Evolutionary conservation across 2,329 filamentous ascomycete genomes (phyloP).

Genomic region (Colletotrichum tamarilloi): DNA sequence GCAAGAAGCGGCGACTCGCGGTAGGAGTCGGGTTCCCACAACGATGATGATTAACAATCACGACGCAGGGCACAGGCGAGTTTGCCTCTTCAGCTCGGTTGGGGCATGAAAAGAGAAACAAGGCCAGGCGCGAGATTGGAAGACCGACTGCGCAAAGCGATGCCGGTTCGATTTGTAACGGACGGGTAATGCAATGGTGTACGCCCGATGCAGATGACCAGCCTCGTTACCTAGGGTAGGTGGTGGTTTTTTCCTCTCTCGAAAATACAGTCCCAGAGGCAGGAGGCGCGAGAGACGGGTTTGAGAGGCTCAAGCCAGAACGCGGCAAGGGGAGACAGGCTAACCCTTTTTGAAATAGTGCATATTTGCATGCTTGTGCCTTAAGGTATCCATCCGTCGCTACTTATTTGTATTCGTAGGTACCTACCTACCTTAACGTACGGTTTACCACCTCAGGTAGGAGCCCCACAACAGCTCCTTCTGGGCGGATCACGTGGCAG

Average conservation of each 20-base stretch:
- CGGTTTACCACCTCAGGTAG: neutral
- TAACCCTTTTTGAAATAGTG: neutral
- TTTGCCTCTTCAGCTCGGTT: slow-evolving; percentile 28
- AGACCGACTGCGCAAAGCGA: neutral
- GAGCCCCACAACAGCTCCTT: slow-evolving; percentile 4
- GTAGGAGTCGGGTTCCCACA: slow-evolving; percentile 19
- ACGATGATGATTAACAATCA: slow-evolving; percentile 26
- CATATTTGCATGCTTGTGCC: neutral
- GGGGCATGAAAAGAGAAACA: slow-evolving; percentile 12
- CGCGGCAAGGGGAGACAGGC: neutral
- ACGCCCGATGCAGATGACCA: neutral
- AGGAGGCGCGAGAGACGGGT: neutral
- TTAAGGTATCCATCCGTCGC: neutral
- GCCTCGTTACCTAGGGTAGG: neutral
- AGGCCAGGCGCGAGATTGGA: neutral
- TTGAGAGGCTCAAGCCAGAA: slow-evolving; percentile 10
- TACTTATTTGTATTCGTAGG: no score
- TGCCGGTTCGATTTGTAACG: neutral
- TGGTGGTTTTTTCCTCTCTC: slow-evolving; percentile 9
- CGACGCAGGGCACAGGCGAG: slow-evolving; percentile 29
- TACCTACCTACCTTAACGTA: no score
- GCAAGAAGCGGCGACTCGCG: neutral
- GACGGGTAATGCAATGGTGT: neutral
- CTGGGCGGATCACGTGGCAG: neutral
- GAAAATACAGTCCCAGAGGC: neutral